A percentile compares a stretch with the other conserved stretches of the same genome.
These are phyloP conservation scores for Arthrinium phaeospermum DNA, from an alignment of 2,329 filamentous ascomycete genomes.

Conservation along the genomic window DNA sequence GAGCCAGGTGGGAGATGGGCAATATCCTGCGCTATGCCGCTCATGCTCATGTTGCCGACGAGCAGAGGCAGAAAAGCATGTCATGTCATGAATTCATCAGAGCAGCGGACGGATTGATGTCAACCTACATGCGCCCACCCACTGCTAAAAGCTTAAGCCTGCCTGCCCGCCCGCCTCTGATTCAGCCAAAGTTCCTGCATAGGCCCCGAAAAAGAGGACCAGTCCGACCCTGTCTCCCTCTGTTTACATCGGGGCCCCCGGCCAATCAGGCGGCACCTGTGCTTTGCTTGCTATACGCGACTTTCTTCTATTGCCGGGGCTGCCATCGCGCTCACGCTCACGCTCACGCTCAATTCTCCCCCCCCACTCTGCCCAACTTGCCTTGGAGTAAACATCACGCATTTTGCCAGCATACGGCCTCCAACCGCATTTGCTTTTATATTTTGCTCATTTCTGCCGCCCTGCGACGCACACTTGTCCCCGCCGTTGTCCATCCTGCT, in stretches of 20 bases:
- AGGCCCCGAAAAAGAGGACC: neutral
- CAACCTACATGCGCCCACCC: conserved; percentile 8
- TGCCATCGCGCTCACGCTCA: conserved; percentile 13
- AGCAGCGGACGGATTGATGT: neutral
- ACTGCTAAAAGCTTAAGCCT: conserved; percentile 10
- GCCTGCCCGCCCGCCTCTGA: neutral
- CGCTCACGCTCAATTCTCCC: conserved; percentile 9
- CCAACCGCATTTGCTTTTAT: conserved; percentile 3
- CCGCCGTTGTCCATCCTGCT: neutral
- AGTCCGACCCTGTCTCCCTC: neutral
- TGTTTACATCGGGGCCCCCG: neutral
- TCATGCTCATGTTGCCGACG: neutral
- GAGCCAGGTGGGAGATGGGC: neutral
- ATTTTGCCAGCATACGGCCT: neutral
- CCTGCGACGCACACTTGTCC: neutral
- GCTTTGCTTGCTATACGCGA: neutral
- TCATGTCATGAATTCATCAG: conserved; percentile 12
- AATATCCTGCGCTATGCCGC: neutral
- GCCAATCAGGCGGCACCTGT: neutral
- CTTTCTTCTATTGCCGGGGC: neutral
- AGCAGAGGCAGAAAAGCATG: neutral
- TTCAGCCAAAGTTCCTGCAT: neutral
- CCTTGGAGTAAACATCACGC: conserved; percentile 6
- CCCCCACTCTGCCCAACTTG: neutral
- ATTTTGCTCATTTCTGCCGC: neutral